A percentile compares a stretch with the other conserved stretches of the same genome.
phyloP scores from a whole-genome alignment of 805 yeast genomes.

The Cyberlindnera bimundalis region DNA sequence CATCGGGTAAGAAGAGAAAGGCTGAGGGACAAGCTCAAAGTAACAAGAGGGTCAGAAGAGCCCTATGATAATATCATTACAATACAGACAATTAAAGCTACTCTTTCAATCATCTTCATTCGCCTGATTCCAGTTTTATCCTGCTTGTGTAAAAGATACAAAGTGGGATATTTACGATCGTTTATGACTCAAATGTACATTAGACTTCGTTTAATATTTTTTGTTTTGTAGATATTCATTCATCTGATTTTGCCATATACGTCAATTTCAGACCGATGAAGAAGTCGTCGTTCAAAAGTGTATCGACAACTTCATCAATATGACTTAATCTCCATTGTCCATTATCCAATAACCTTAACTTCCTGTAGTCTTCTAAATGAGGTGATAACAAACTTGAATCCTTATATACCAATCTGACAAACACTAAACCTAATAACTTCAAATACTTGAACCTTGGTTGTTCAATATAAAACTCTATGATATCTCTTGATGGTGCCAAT shows the following conservation, averaged over 20 bases:
- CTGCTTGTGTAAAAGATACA: no score
- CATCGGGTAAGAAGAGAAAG: conserved; percentile 22
- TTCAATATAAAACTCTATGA: conserved; percentile 48
- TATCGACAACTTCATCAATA: conserved; percentile 76
- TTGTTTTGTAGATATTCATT: conserved; percentile 11
- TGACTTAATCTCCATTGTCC: conserved; percentile 41
- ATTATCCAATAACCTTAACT: conserved; percentile 48
- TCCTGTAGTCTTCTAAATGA: conserved; percentile 62
- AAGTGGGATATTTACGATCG: conserved; percentile 10
- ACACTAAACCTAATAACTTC: conserved; percentile 66
- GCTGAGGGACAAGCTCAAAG: conserved; percentile 18
- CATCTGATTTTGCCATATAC: conserved; percentile 33
- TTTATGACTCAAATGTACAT: conserved; percentile 14
- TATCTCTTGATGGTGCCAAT: conserved; percentile 61
- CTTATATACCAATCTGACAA: conserved; percentile 41
- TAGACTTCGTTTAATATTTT: conserved; percentile 1
- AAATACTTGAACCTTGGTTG: conserved; percentile 78
- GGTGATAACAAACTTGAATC: conserved; percentile 43
- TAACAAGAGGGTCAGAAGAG: conserved; percentile 34
- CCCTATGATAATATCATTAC: no score
- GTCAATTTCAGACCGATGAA: conserved; percentile 78
- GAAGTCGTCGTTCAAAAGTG: conserved; percentile 49
- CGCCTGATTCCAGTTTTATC: no score
- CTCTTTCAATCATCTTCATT: no score
- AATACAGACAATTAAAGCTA: no score